Evolutionary conservation across 768 basidiomycete genomes (phyloP).

Genomic region (Podaxis mareebaensis): DNA sequence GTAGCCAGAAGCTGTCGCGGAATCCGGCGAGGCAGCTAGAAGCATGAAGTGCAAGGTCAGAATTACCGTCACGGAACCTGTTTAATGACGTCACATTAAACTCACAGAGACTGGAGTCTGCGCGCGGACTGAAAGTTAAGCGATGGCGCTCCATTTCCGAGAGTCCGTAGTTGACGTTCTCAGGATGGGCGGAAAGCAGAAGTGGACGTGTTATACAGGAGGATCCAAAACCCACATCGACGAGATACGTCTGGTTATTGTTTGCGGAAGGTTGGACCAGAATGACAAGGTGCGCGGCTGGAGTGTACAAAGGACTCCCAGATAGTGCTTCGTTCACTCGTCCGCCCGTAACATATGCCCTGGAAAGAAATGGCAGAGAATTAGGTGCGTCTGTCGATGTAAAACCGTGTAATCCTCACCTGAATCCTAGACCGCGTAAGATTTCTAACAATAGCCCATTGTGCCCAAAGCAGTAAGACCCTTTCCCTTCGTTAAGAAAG

Average conservation of each 20-base stretch:
- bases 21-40: not conserved
- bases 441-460: slow-evolving; percentile 29
- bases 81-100: not conserved
- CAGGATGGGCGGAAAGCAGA: slow-evolving; percentile 22
- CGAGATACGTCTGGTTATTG: slow-evolving; percentile 30
- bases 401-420: slow-evolving; percentile 18
- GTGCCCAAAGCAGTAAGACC: slow-evolving; percentile 32
- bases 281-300: slow-evolving; percentile 27
- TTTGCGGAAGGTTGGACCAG: slow-evolving; percentile 31
- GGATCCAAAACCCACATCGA: slow-evolving; percentile 34
- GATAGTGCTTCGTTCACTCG: slow-evolving; percentile 25
- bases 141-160: slow-evolving; percentile 12
- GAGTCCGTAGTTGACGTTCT: slow-evolving; percentile 4
- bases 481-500: slow-evolving; percentile 22
- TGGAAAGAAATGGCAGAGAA: slow-evolving; percentile 11
- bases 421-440: slow-evolving; percentile 30
- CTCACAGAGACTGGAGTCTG: slow-evolving; percentile 2
- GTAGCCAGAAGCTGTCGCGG: not conserved
- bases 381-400: not conserved
- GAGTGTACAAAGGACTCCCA: slow-evolving; percentile 17
- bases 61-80: not conserved
- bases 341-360: slow-evolving; percentile 28
- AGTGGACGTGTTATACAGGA: slow-evolving; percentile 27
- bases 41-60: not conserved
- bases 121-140: not conserved